Conservation (phyloP, 106 monocot genomes). For the Phalaenopsis equestris region DNA sequence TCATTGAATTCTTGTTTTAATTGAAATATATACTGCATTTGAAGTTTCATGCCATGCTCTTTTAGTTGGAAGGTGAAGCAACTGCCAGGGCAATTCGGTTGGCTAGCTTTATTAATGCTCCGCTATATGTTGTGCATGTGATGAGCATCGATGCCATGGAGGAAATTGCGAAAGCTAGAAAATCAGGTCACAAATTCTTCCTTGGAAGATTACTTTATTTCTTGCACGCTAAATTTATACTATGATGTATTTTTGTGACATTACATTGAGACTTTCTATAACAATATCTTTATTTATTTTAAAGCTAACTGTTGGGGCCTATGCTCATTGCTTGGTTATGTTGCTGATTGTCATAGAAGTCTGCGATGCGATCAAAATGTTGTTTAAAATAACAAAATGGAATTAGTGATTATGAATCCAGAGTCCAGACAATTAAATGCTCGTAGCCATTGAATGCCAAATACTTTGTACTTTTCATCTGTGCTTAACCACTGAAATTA, state of each 20-base stretch:
- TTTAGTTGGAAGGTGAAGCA: conserved; percentile 97
- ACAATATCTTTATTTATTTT: not conserved
- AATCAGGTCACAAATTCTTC: conserved; percentile 41
- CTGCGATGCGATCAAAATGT: not conserved
- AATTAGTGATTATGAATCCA: not conserved
- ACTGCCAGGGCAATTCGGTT: conserved; percentile 87
- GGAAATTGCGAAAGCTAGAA: conserved; percentile 86
- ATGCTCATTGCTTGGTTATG: not conserved
- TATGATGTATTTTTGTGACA: not conserved
- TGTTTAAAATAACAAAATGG: not conserved
- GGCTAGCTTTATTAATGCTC: conserved; percentile 90
- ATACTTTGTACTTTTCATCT: not conserved
- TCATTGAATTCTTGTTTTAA: not conserved
- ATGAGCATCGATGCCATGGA: conserved; percentile 99
- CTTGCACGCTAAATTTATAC: not conserved
- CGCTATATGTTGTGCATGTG: conserved; percentile 93
- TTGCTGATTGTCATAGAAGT: not conserved
- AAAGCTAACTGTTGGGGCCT: not conserved
- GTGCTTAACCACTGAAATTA: not conserved
- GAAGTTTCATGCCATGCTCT: conserved; percentile 11
- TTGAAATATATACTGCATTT: not conserved
- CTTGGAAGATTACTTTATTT: not conserved
- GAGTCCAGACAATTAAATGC: not conserved
- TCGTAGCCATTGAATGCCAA: not conserved
- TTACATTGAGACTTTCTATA: not conserved